These are phyloP conservation scores for Musa balbisiana DNA, from an alignment of 202 grass and related monocot species.

Conservation along the genomic window DNA sequence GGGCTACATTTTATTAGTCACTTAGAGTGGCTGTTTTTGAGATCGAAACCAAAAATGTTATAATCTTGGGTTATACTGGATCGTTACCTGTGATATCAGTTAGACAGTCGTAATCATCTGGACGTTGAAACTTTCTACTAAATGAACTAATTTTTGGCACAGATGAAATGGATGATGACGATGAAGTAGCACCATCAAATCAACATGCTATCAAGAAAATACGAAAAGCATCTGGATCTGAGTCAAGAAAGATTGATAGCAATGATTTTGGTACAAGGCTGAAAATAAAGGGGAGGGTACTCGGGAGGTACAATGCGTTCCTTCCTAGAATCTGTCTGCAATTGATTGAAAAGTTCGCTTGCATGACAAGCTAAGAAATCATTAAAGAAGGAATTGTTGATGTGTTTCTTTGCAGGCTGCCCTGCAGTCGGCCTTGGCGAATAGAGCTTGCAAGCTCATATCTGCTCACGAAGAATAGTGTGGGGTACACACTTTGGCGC, in stretches of 20 bases:
- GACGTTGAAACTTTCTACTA: background rate
- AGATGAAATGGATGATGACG: constrained; percentile 43
- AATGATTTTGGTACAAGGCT: constrained; percentile 32
- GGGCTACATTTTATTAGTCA: too few species aligned
- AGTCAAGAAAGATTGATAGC: constrained; percentile 1
- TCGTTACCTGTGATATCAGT: too few species aligned
- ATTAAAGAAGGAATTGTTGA: background rate
- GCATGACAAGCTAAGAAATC: background rate
- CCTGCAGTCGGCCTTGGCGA: too few species aligned
- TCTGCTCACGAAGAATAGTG: too few species aligned
- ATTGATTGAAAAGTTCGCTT: background rate
- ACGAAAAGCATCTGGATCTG: constrained; percentile 27
- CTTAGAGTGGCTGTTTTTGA: too few species aligned
- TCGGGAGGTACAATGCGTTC: constrained; percentile 42
- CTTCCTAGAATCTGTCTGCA: background rate
- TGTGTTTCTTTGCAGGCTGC: too few species aligned
- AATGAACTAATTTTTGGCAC: constrained; percentile 31
- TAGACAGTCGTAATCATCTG: background rate
- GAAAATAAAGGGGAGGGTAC: constrained; percentile 55
- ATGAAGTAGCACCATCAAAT: constrained; percentile 9
- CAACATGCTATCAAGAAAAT: constrained; percentile 36
- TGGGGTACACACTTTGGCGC: too few species aligned
- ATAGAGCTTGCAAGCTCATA: too few species aligned
- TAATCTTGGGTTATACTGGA: background rate
- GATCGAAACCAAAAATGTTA: too few species aligned